Conservation (phyloP, 129 eudicot genomes). For the Apium graveolens region DNA sequence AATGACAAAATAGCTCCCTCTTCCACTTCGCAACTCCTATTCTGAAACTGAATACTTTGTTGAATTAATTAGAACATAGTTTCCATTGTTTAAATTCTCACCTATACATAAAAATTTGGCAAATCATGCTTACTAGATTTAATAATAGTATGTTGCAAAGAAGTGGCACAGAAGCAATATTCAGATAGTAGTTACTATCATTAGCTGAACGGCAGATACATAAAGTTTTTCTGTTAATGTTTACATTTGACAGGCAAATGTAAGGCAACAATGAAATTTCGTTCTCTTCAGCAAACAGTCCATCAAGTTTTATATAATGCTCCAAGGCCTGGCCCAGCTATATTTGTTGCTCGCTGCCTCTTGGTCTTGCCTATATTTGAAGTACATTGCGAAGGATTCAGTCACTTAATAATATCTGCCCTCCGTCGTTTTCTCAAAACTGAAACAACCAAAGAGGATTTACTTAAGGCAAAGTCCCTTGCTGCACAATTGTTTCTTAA, state of each 20-base stretch:
- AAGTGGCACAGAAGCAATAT: not conserved
- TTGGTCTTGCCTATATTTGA: constrained; percentile 68
- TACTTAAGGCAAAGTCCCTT: constrained; percentile 39
- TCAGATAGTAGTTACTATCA: not conserved
- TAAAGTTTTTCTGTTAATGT: constrained; percentile 2
- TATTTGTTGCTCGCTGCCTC: constrained; percentile 66
- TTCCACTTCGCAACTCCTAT: not conserved
- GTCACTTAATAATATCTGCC: constrained; percentile 73
- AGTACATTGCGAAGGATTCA: constrained; percentile 61
- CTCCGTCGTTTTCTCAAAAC: constrained; percentile 55
- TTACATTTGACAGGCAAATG: constrained; percentile 54
- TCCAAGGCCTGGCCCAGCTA: constrained; percentile 66
- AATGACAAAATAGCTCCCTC: not conserved
- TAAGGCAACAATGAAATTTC: constrained; percentile 72
- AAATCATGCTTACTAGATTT: not conserved
- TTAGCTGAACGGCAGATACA: not conserved
- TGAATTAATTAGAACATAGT: not conserved
- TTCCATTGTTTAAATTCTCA: not conserved
- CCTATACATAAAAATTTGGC: not conserved
- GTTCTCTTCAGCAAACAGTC: constrained; percentile 71
- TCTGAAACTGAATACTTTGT: not conserved
- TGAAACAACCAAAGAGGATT: constrained; percentile 46
- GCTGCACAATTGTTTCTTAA: constrained; percentile 53
- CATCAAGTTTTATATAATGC: constrained; percentile 41
- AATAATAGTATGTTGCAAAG: not conserved